Conservation (phyloP, 2,329 filamentous ascomycete genomes). For the Lojkania enalia region DNA sequence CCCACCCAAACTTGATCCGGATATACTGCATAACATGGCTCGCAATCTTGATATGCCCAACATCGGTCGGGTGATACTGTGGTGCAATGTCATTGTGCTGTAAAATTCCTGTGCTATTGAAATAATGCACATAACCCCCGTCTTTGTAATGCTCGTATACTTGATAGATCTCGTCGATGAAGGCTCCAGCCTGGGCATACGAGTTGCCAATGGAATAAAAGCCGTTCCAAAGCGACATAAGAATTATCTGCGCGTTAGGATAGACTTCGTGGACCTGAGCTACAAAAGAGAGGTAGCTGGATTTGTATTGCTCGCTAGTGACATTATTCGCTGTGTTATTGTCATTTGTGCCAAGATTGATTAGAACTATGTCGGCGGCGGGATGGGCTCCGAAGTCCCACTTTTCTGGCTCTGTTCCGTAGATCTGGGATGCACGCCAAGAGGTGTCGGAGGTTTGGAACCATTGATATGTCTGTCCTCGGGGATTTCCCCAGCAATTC, state of each 20-base stretch:
- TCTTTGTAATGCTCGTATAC: slow-evolving; percentile 58
- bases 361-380: slow-evolving; percentile 49
- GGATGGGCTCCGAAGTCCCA: slow-evolving; percentile 41
- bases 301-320: slow-evolving; percentile 42
- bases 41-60: slow-evolving; percentile 63
- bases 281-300: slow-evolving; percentile 49
- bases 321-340: slow-evolving; percentile 49
- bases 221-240: slow-evolving; percentile 58
- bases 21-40: slow-evolving; percentile 63
- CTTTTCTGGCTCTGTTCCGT: slow-evolving; percentile 39
- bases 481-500: slow-evolving; percentile 56
- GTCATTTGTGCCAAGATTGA: slow-evolving; percentile 55
- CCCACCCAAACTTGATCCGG: slow-evolving; percentile 60
- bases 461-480: slow-evolving; percentile 57
- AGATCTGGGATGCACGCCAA: slow-evolving; percentile 50
- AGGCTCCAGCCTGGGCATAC: slow-evolving; percentile 54
- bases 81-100: slow-evolving; percentile 65
- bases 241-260: slow-evolving; percentile 48
- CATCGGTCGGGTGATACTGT: slow-evolving; percentile 63
- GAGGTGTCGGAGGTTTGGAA: slow-evolving; percentile 60
- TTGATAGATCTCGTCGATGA: slow-evolving; percentile 54
- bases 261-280: slow-evolving; percentile 46
- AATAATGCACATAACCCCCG: slow-evolving; percentile 61
- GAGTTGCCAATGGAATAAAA: slow-evolving; percentile 57
- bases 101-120: slow-evolving; percentile 63